phyloP scores from a whole-genome alignment of 2,329 filamentous ascomycete genomes.

The Colletotrichum sp. region DNA sequence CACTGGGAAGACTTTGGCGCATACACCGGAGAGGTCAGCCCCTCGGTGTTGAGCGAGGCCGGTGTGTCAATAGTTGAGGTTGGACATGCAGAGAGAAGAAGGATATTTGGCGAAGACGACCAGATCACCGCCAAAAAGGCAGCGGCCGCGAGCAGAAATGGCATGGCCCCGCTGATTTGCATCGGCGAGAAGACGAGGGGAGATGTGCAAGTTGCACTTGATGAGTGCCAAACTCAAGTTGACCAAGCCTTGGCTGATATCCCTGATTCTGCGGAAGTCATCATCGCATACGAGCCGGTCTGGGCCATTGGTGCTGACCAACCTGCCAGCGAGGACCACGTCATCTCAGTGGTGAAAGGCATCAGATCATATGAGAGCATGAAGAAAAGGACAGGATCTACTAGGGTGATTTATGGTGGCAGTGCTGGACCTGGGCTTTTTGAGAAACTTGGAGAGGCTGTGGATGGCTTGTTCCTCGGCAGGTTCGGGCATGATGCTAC shows the following conservation, averaged over 20 bases:
- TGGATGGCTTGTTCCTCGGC: slow-evolving; percentile 83
- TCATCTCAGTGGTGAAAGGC: slow-evolving; percentile 71
- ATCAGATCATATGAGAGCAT: slow-evolving; percentile 61
- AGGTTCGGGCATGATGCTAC: slow-evolving; percentile 80
- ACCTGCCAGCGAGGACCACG: slow-evolving; percentile 75
- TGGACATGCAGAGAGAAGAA: slow-evolving; percentile 79
- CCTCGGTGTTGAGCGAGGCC: slow-evolving; percentile 67
- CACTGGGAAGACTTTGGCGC: slow-evolving; percentile 74
- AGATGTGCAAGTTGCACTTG: slow-evolving; percentile 62
- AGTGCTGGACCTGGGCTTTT: slow-evolving; percentile 83
- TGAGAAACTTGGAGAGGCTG: slow-evolving; percentile 66
- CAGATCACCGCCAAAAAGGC: slow-evolving; percentile 71
- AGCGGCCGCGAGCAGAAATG: slow-evolving; percentile 68
- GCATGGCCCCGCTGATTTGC: slow-evolving; percentile 79
- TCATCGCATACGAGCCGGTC: slow-evolving; percentile 86
- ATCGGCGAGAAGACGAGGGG: slow-evolving; percentile 70
- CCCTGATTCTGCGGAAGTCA: slow-evolving; percentile 67
- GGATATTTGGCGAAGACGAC: slow-evolving; percentile 78
- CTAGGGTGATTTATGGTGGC: slow-evolving; percentile 80
- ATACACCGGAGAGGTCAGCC: slow-evolving; percentile 80
- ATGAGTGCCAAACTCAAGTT: slow-evolving; percentile 72
- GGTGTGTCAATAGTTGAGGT: slow-evolving; percentile 78
- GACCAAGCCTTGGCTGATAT: slow-evolving; percentile 66
- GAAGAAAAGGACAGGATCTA: slow-evolving; percentile 55
- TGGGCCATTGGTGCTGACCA: slow-evolving; percentile 83